Evolutionary conservation across 2,329 filamentous ascomycete species (phyloP), one percentile per base, ranked within the genome.

Genomic region (Ophiostoma triangulosporum): DNA sequence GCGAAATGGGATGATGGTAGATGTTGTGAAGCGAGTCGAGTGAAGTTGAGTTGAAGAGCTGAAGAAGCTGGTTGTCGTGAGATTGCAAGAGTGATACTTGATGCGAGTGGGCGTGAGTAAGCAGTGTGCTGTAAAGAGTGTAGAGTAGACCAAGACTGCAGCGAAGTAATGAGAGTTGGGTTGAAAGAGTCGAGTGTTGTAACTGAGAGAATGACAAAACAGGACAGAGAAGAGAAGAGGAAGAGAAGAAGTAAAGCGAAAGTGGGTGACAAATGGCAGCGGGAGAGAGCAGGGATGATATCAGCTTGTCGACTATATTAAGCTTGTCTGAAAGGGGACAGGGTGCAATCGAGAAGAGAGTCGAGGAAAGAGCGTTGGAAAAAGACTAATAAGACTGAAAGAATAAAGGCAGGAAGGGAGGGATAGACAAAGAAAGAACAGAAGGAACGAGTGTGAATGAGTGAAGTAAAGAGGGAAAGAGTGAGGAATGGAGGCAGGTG

Each of bases 271-370:
- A 14, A 24, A 24, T 43, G 43, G 3, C 24, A 35, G 36, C 15
- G 12, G 43, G 26, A 46, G 7, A 14, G 26, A 46, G 17, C 26
- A 46, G 43, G 43, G 15, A 46, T 27, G 27, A 49, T 14, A 24
- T 35, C 45, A 14, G 26, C 24, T 35, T 38, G 35, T 51, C 26
- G 35, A 35, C 40, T 20, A 26, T 22, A n/a, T 29, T 31, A 9
- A 29, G 45, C 55, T 56, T 54, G 55, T 49, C 55, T 56, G 36
- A 52, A 54, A 50, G 36, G 49, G 53, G 53, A 46, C 43, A 46
- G 29, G 43, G 38, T 45, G 38, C 38, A 24, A n/a, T 46, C n/a
- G 36, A 3, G 40, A 2, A 40, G 36, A 40, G 36, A 40, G 26
- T 29, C 26, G 26, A 31, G 43, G 3, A 31, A 22, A 40, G 15